phyloP scores from a whole-genome alignment of 352 stramenopile species.

The Thalassiosira mediterranea region DNA sequence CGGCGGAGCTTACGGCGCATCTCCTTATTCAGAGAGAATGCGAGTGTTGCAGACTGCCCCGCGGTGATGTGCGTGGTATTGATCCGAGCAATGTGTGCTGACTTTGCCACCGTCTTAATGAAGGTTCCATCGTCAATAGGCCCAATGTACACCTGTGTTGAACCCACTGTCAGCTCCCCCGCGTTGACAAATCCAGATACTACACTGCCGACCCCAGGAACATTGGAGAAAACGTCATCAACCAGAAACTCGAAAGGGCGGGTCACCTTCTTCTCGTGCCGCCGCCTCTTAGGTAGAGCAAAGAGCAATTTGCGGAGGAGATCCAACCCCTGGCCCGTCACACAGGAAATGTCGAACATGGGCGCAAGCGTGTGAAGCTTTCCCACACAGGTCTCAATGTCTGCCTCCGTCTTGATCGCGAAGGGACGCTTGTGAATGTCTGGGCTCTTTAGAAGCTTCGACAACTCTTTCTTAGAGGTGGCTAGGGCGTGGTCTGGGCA shows the following conservation, averaged over 20 bases:
- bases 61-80: constrained; percentile 77
- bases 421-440: constrained; percentile 78
- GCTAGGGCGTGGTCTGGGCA: constrained; percentile 82
- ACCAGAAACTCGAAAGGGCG: constrained; percentile 81
- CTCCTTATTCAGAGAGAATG: constrained; percentile 80
- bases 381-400: constrained; percentile 75
- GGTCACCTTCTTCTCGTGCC: constrained; percentile 79
- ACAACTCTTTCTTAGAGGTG: constrained; percentile 74
- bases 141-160: constrained; percentile 74
- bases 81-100: constrained; percentile 80
- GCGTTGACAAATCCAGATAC: constrained; percentile 92
- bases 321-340: constrained; percentile 93
- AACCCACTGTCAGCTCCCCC: constrained; percentile 84
- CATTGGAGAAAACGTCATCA: constrained; percentile 85
- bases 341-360: constrained; percentile 96
- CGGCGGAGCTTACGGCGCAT: constrained; percentile 71
- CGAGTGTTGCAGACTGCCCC: constrained; percentile 80
- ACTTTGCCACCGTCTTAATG: constrained; percentile 81
- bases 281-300: constrained; percentile 75
- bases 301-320: constrained; percentile 86
- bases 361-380: constrained; percentile 88
- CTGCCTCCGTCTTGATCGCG: constrained; percentile 70
- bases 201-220: constrained; percentile 93
- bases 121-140: constrained; percentile 79
- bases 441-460: constrained; percentile 64